A percentile compares a stretch with the other conserved stretches of the same genome.
Evolutionary conservation across 768 basidiomycete genomes (phyloP).

Genomic region (Pleurotus djamor): DNA sequence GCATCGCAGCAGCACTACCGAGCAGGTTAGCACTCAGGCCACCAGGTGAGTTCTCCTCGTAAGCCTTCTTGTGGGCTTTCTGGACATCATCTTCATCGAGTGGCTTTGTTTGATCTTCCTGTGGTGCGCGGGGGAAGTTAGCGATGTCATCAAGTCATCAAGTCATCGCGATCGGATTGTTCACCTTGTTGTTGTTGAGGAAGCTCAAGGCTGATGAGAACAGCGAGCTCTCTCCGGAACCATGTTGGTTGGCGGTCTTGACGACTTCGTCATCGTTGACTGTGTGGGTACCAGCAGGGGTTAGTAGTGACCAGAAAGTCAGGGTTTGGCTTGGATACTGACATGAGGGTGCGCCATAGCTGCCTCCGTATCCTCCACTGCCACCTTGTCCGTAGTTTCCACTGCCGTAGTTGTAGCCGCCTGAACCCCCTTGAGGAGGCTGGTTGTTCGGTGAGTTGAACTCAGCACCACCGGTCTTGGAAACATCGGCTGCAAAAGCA

Average conservation of each 20-base stretch:
- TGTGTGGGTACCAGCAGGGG: neutral
- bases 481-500: constrained; percentile 32
- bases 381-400: neutral
- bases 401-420: constrained; percentile 8
- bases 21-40: constrained; percentile 59
- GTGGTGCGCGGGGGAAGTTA: constrained; percentile 5
- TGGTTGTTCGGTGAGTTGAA: constrained; percentile 57
- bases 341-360: constrained; percentile 22
- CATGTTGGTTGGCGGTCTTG: constrained; percentile 49
- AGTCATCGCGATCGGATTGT: constrained; percentile 5
- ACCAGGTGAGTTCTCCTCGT: constrained; percentile 47
- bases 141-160: neutral
- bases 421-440: constrained; percentile 13
- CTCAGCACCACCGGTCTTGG: constrained; percentile 63
- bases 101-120: constrained; percentile 56
- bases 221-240: constrained; percentile 54
- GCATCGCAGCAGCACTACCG: constrained; percentile 77
- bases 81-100: constrained; percentile 66
- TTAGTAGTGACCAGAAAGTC: constrained; percentile 5
- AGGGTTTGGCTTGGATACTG: neutral
- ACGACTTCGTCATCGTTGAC: constrained; percentile 67
- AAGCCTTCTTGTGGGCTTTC: constrained; percentile 60
- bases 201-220: constrained; percentile 56
- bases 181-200: constrained; percentile 50
- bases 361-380: neutral